Conservation (phyloP, 1,284 basidiomycete species). For the Gastroboletus turbinatus region DNA sequence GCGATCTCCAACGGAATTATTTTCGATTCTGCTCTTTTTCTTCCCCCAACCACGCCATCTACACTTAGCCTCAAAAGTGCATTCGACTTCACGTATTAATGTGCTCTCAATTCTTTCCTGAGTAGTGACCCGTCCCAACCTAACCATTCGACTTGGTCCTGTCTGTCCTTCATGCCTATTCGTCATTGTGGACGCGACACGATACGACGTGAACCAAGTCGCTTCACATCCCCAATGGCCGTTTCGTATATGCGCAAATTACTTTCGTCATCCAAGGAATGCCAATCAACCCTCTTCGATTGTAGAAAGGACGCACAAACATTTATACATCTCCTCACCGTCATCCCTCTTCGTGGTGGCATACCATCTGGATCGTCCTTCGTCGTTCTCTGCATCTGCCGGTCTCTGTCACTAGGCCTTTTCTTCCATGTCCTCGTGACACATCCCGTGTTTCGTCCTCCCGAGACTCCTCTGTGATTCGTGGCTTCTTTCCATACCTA, state of each 20-base stretch:
- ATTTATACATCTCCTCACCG: slow-evolving; percentile 80
- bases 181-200: slow-evolving; percentile 79
- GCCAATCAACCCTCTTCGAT: slow-evolving; percentile 60
- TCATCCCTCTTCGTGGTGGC: slow-evolving; percentile 78
- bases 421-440: background rate
- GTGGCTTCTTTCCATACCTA: background rate
- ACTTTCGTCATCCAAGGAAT: slow-evolving; percentile 76
- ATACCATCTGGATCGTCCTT: slow-evolving; percentile 31
- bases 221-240: slow-evolving; percentile 67
- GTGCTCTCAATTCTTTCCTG: slow-evolving; percentile 56
- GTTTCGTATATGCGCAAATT: slow-evolving; percentile 69
- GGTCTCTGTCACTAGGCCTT: background rate
- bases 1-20: no score
- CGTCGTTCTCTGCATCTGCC: background rate
- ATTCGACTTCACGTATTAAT: slow-evolving; percentile 15
- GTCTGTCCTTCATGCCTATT: slow-evolving; percentile 92
- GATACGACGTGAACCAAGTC: slow-evolving; percentile 75
- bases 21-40: no score
- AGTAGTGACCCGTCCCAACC: slow-evolving; percentile 76
- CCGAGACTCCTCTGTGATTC: background rate
- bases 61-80: no score
- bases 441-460: background rate
- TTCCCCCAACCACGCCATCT: no score
- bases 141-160: slow-evolving; percentile 80
- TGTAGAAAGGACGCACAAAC: slow-evolving; percentile 50